Base-by-base conservation (phyloP, 2,329 filamentous ascomycete genomes). In the Cadophora malorum region DNA sequence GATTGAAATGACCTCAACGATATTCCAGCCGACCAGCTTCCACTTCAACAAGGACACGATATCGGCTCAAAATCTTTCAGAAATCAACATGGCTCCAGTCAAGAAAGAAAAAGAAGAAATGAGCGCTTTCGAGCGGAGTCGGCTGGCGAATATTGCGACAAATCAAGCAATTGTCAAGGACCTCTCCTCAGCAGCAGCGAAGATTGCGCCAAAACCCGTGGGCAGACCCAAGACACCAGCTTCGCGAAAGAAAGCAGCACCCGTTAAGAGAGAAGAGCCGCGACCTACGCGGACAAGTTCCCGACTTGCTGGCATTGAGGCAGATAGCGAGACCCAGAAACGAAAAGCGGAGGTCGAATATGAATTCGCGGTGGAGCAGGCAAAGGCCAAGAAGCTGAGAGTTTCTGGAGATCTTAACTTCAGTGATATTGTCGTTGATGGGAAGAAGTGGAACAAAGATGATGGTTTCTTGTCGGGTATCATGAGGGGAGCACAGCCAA, bases 51-150 rank as follows among this genome's bases (percentile, higher is more conserved):
- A 64, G 50, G 45, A 63, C 38, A 67, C 63, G 12, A 63, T 35
- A 53, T 53, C 7, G 41, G 25, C 1, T 4, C 14, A 19, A 7
- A n/a, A n/a, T 49, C 41, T 21, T 16, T 21, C 21, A 78, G 72
- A 71, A 69, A 62, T 68, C 45, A 62, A 67, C 78, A 87, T 88
- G 85, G 79, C 84, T 1, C 77, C 81, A 1, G 80, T 71, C 6
- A 73, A 71, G 60, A 74, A 83, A 50, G 79, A 79, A 16, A 76
- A 85, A 74, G 78, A 81, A 35, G 86, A 86, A 45, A 82, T 96
- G 74, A 96, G 92, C 79, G 92, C 93, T 49, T 97, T 97, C 79
- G 94, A 97, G 83, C 89, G 90, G 74, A 89, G 92, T 73, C 86
- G 94, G 0, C 86, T 93, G 19, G 93, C 94, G 69, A 97, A 97